Base-by-base conservation (phyloP, 2,329 filamentous ascomycete species). In the Eutypa lata region DNA sequence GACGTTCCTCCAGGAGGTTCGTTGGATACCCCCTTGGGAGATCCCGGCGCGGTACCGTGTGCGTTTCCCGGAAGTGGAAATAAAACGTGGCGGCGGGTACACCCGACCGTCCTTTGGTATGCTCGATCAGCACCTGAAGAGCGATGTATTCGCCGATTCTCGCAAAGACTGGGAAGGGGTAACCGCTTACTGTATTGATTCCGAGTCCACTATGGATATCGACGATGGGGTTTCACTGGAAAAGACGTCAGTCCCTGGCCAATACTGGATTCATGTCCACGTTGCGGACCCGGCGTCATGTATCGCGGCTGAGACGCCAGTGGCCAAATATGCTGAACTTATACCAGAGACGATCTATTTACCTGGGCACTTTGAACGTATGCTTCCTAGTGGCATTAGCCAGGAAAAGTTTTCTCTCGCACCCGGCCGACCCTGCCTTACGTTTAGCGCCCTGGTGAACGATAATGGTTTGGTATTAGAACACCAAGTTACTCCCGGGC, bases 151-250 rank as follows among this genome's bases (percentile, higher is more conserved):
- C 10, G 66, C 66, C 3, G 71, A 73, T 11, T 64, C 81, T 24
- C 82, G 89, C 46, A 79, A 76, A 53, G 79, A 84, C 49, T 88
- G 84, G 80, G 73, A 72, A 0, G 62, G 76, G n/a, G 64, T 82
- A 21, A 80, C 78, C 0, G 80, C 89, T 1, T 92, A 86, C 65
- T 91, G 88, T 59, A 89, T 95, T 54, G 90, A 95, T 63, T 78
- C 81, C 26, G 75, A 77, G 19, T 72, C 71, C 35, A 88, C 90
- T 0, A 74, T 79, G 26, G 84, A 93, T 60, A 88, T 94, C 53
- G 90, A 95, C 60, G 90, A 95, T 65, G 90, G 86, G 1, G 71
- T 95, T 8, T 93, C 89, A 1, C 64, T 94, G 7, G 86, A 91
- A 64, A 67, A 70, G 45, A 80, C 86, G 1, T 70, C 75, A 3